Evolutionary conservation across 2,329 filamentous ascomycete species (phyloP).

Genomic region (Aspergillus sp.): DNA sequence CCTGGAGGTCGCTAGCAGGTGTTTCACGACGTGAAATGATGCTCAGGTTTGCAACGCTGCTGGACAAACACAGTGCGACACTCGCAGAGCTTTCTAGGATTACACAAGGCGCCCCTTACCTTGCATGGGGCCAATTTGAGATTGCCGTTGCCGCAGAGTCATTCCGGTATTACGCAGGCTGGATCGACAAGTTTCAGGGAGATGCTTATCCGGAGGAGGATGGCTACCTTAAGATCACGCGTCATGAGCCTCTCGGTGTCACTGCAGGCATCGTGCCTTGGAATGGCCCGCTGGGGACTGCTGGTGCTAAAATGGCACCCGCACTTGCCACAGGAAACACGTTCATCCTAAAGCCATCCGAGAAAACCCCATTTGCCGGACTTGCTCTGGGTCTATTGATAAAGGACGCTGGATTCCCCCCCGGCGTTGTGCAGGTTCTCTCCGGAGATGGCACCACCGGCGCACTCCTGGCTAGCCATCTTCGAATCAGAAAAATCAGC

Average conservation of each 20-base stretch:
- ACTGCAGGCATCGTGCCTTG: neutral
- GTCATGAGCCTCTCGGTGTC: slow-evolving; percentile 21
- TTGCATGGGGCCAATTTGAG: neutral
- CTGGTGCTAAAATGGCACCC: slow-evolving; percentile 55
- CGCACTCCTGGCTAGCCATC: slow-evolving; percentile 16
- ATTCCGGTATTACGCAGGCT: slow-evolving; percentile 9
- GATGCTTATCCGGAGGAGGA: slow-evolving; percentile 12
- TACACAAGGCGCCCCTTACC: neutral
- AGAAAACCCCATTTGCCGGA: slow-evolving; percentile 50
- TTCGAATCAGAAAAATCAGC: slow-evolving; percentile 19
- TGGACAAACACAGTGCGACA: neutral
- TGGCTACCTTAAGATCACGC: slow-evolving; percentile 8
- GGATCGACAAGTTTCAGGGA: slow-evolving; percentile 10
- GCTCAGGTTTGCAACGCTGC: neutral
- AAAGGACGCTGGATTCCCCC: slow-evolving; percentile 50
- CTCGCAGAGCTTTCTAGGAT: neutral
- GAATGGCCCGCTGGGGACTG: slow-evolving; percentile 25
- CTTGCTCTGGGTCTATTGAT: slow-evolving; percentile 31
- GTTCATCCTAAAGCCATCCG: slow-evolving; percentile 66
- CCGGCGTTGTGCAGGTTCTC: slow-evolving; percentile 55
- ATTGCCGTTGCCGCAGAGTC: neutral
- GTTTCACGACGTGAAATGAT: neutral
- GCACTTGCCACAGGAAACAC: slow-evolving; percentile 66
- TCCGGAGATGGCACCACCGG: slow-evolving; percentile 60
- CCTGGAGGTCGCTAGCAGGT: neutral